Evolutionary conservation across 805 yeast species (phyloP), one percentile per base, ranked within the genome.

Genomic region (Hanseniaspora guilliermondii): DNA sequence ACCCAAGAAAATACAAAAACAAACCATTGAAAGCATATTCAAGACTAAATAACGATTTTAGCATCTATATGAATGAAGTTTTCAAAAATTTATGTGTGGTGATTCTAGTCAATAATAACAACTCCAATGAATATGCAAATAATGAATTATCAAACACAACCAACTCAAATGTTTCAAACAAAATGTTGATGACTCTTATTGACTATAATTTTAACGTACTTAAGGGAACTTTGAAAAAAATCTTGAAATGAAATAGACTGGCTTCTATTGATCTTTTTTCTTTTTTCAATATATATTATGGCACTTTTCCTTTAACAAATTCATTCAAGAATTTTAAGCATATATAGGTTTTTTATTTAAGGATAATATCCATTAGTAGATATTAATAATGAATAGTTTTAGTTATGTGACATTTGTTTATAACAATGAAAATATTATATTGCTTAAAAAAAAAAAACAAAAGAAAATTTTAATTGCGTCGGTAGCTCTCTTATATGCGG

Each of bases 41-140:
- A 19, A 79, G 76, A 56, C 73, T 93, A 53, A 85, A 85, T 48
- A 87, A 86, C 65, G 97, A 96, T 0, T 76, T 85, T n/a, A 77
- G 85, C 30, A 71, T 91, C 36, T 87, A 88, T 60, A 73, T 93
- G 63, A 83, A 85, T 58, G 95, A 87, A 64, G 87, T 93, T 96
- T 84, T 91, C 53, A 78, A 95, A 58, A 96, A 96, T 0, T 72
- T 91, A 58, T 95, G 97, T 3, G 72, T 93, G 56, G 96, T 91
- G 40, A 95, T 95, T 1, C 73, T 89, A 55, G 81, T 87, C 12
- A 76, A 95, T 56, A 76, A 79, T 30, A 91, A 83, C 52, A 78
- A 75, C 14, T 65, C 70, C 19, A 39, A 14, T 30, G 65, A 67
- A 39, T 58, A 67, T 21, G 75, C 72, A 57, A 67, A 72, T 41